These are phyloP conservation scores for Nakazawaea sp. DNA, from an alignment of 805 yeast species.

Conservation along the genomic window DNA sequence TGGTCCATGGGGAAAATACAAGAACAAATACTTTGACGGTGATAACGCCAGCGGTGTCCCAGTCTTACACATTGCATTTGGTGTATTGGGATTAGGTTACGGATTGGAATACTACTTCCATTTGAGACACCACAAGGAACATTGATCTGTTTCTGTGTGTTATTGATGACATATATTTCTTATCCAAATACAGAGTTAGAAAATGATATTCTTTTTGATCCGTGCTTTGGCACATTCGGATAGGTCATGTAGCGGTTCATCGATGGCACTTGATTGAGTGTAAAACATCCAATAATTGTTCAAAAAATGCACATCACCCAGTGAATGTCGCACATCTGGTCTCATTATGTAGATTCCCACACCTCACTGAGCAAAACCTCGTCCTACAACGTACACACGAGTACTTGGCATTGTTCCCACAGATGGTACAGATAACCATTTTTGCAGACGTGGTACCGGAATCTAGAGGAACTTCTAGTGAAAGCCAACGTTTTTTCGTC, in stretches of 20 bases:
- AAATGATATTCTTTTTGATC: too few relatives aligned
- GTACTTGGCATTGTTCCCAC: constrained; percentile 36
- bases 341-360: constrained; percentile 33
- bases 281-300: too few relatives aligned
- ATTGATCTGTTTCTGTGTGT: too few relatives aligned
- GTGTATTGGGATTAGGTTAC: constrained; percentile 74
- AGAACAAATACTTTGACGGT: constrained; percentile 79
- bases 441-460: constrained; percentile 20
- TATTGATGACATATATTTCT: too few relatives aligned
- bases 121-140: constrained; percentile 51
- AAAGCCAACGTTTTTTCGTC: constrained; percentile 22
- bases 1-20: constrained; percentile 70
- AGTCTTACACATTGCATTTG: constrained; percentile 66
- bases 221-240: too few relatives aligned
- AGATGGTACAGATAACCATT: constrained; percentile 34
- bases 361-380: constrained; percentile 34
- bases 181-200: too few relatives aligned
- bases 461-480: constrained; percentile 24
- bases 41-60: constrained; percentile 83
- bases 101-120: constrained; percentile 91
- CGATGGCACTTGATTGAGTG: too few relatives aligned
- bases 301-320: too few relatives aligned
- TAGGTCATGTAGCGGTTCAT: too few relatives aligned
- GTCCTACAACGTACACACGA: constrained; percentile 34
- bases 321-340: constrained; percentile 31